phyloP scores from a whole-genome alignment of 345 rosid genomes.

The Syzygium aqueum region DNA sequence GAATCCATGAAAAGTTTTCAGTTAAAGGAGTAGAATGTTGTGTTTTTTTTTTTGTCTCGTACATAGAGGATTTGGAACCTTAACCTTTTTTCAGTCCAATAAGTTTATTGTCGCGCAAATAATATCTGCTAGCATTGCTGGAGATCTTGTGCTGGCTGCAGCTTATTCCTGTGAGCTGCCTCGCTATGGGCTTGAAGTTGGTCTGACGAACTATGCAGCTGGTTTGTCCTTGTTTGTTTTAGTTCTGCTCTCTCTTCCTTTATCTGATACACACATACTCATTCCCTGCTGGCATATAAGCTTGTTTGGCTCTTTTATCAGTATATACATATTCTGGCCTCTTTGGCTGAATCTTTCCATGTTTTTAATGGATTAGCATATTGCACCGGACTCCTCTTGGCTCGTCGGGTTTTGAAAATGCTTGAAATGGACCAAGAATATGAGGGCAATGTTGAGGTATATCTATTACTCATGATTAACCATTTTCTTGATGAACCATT shows the following conservation, averaged over 20 bases:
- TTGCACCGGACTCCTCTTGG: slow-evolving; percentile 76
- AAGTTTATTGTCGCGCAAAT: slow-evolving; percentile 59
- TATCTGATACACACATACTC: neutral
- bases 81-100: slow-evolving; percentile 39
- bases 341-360: neutral
- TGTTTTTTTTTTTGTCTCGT: neutral
- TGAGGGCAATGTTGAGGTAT: slow-evolving; percentile 68
- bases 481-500: neutral
- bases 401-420: slow-evolving; percentile 58
- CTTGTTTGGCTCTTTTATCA: neutral
- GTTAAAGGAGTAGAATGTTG: neutral
- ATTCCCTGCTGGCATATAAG: neutral
- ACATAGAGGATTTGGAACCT: slow-evolving; percentile 1
- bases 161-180: slow-evolving; percentile 67
- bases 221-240: slow-evolving; percentile 15
- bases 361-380: slow-evolving; percentile 30
- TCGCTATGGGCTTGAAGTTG: slow-evolving; percentile 52
- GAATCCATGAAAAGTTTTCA: neutral
- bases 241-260: neutral
- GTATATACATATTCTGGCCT: neutral
- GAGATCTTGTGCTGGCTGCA: slow-evolving; percentile 52
- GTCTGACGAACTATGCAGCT: slow-evolving; percentile 64
- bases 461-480: neutral
- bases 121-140: slow-evolving; percentile 41
- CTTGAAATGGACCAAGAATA: slow-evolving; percentile 68